These are phyloP conservation scores for Kuraishia molischiana DNA, from an alignment of 805 yeast genomes.

Conservation along the genomic window DNA sequence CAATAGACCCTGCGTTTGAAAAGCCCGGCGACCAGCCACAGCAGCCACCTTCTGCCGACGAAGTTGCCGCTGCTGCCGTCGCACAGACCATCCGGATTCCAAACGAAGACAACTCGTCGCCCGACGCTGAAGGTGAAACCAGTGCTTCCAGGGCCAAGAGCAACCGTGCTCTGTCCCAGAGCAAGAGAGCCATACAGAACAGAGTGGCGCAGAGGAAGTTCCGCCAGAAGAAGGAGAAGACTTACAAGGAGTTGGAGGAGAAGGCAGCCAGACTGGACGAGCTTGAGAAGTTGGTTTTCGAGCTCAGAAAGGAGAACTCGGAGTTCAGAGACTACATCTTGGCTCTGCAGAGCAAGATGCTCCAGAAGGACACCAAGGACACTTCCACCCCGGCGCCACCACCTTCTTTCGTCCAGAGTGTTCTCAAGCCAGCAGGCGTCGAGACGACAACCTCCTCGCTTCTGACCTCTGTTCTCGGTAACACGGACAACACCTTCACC, in stretches of 20 bases:
- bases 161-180: conserved; percentile 41
- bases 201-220: conserved; percentile 89
- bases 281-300: conserved; percentile 56
- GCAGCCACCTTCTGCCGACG: conserved; percentile 1
- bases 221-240: conserved; percentile 73
- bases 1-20: conserved; percentile 2
- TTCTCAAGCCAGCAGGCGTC: conserved; percentile 22
- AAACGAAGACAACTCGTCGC: no score
- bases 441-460: neutral
- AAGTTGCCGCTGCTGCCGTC: conserved; percentile 1
- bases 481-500: no score
- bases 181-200: conserved; percentile 88
- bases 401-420: conserved; percentile 9
- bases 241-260: conserved; percentile 70
- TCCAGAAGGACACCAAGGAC: conserved; percentile 22
- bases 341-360: conserved; percentile 57
- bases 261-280: conserved; percentile 54
- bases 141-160: neutral
- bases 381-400: no score
- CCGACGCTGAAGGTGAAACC: neutral
- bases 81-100: no score
- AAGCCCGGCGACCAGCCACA: neutral
- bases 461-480: conserved; percentile 1
- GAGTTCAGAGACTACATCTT: conserved; percentile 65
- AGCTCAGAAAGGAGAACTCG: conserved; percentile 59